phyloP scores from a whole-genome alignment of 345 rosid genomes.

The Citrus australasica region DNA sequence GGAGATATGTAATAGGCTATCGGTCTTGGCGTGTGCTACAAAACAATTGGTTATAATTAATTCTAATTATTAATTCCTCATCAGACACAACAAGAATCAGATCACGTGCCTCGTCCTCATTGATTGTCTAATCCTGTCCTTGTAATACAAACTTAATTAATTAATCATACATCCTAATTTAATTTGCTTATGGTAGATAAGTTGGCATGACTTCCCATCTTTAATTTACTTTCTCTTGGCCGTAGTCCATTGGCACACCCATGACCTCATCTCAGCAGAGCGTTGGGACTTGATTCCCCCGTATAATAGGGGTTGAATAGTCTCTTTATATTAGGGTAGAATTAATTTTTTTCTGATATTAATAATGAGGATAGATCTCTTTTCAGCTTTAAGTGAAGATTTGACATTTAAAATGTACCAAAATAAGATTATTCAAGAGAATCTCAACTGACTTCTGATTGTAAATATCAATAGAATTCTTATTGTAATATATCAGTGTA shows the following conservation, averaged over 20 bases:
- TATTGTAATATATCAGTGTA: too few relatives aligned
- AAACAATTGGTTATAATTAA: background rate
- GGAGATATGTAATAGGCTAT: background rate
- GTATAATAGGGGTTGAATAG: too few relatives aligned
- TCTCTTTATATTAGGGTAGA: accelerated
- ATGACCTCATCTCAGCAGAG: accelerated
- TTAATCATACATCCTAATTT: background rate
- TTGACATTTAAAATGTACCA: accelerated
- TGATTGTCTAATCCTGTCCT: background rate
- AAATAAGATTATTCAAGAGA: accelerated
- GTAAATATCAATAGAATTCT: too few relatives aligned
- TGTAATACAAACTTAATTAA: background rate
- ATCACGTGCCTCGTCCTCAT: background rate
- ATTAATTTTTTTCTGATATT: accelerated
- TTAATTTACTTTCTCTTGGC: too few relatives aligned
- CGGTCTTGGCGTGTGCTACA: background rate
- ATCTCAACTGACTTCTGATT: accelerated
- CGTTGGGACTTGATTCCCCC: too few relatives aligned
- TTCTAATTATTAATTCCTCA: conserved; percentile 1
- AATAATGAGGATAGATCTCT: accelerated
- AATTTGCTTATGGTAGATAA: background rate
- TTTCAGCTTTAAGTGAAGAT: too few relatives aligned
- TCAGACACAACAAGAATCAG: background rate
- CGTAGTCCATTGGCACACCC: too few relatives aligned
- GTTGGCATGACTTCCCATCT: background rate